These are phyloP conservation scores for Senna siamea DNA, from an alignment of 306 rosid species.

Conservation along the genomic window DNA sequence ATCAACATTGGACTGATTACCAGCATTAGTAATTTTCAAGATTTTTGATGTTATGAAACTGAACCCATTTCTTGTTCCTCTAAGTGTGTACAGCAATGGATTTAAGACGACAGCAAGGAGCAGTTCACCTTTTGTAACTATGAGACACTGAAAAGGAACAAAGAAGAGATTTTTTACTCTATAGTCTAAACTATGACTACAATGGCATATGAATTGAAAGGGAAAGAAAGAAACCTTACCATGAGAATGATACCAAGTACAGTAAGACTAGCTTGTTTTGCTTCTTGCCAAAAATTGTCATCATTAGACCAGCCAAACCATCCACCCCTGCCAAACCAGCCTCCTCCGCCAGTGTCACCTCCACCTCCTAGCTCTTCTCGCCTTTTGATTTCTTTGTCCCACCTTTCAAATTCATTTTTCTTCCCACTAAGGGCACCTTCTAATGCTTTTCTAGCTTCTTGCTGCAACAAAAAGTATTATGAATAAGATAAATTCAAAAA, in stretches of 20 bases:
- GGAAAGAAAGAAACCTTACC: constrained; percentile 51
- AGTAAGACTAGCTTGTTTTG: constrained; percentile 74
- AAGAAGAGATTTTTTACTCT: neutral
- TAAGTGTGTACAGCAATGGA: constrained; percentile 74
- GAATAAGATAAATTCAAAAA: neutral
- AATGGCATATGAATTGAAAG: constrained; percentile 22
- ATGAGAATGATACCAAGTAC: constrained; percentile 66
- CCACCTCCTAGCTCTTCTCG: constrained; percentile 91
- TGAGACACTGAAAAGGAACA: constrained; percentile 64
- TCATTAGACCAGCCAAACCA: constrained; percentile 89
- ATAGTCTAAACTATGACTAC: neutral
- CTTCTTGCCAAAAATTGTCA: constrained; percentile 93
- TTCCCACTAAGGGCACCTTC: constrained; percentile 96
- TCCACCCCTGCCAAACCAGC: constrained; percentile 92
- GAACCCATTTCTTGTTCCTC: constrained; percentile 82
- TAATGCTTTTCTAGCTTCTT: constrained; percentile 89
- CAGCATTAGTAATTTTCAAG: constrained; percentile 42
- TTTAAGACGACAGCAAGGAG: constrained; percentile 80
- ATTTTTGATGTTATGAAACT: constrained; percentile 59
- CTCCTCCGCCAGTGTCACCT: constrained; percentile 80
- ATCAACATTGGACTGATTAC: constrained; percentile 42
- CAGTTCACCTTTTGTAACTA: constrained; percentile 80
- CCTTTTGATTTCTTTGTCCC: constrained; percentile 88
- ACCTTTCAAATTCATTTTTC: constrained; percentile 83
- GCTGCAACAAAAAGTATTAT: constrained; percentile 52